Conservation (phyloP, 2,329 filamentous ascomycete species). For the Aspergillus awamori region DNA sequence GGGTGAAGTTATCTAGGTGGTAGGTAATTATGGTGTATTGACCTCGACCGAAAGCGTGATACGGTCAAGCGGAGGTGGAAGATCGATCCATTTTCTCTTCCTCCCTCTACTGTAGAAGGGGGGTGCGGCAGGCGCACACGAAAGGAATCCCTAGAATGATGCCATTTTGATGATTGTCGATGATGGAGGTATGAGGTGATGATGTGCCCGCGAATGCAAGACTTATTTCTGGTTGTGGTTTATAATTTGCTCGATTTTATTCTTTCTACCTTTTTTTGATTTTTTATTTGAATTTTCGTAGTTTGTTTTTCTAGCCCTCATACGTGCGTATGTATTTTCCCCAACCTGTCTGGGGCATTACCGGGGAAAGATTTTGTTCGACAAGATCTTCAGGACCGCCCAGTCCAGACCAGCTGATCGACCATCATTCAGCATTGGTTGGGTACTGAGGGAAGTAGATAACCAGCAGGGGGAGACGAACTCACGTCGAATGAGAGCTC, state of each 20-base stretch:
- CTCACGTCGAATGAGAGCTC: conserved; percentile 21
- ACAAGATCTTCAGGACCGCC: conserved; percentile 18
- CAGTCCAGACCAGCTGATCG: conserved; percentile 29
- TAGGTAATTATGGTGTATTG: conserved; percentile 7
- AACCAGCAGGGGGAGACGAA: conserved; percentile 13
- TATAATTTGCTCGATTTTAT: neutral
- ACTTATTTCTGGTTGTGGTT: neutral
- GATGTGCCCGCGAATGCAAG: conserved; percentile 9
- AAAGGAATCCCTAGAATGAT: conserved; percentile 9
- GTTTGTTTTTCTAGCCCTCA: neutral
- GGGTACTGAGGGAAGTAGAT: conserved; percentile 18
- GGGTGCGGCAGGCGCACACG: neutral
- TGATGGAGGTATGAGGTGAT: conserved; percentile 13
- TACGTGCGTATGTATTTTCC: conserved; percentile 11
- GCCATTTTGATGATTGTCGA: conserved; percentile 6
- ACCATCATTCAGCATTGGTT: conserved; percentile 18
- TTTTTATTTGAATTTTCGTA: conserved; percentile 5
- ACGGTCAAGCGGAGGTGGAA: conserved; percentile 11
- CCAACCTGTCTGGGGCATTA: conserved; percentile 22
- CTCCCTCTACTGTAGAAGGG: too few relatives aligned
- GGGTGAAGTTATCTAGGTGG: neutral
- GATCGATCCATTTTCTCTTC: neutral
- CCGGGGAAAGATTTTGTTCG: conserved; percentile 20
- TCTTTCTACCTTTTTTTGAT: conserved; percentile 3
- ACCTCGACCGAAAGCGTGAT: conserved; percentile 14